Conservation (phyloP, 257 asterid genomes). For the Solanum piurae region DNA sequence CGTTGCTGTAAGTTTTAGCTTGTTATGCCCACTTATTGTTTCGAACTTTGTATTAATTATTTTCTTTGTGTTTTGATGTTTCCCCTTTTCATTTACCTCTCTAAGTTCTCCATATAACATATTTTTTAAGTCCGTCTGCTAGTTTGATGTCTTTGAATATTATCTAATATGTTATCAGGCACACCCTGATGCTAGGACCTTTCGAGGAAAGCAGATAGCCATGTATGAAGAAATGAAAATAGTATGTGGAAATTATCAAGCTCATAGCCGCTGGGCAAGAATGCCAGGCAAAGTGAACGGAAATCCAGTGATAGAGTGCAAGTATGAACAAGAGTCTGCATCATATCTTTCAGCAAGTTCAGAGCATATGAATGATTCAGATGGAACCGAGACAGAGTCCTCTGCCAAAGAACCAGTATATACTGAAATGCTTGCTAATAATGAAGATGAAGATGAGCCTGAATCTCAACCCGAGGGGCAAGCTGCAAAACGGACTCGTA, state of each 20-base stretch:
- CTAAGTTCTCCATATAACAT: background rate
- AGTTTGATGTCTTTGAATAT: background rate
- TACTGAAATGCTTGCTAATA: background rate
- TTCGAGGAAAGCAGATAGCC: background rate
- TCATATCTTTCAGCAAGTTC: slow-evolving; percentile 1
- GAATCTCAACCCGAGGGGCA: background rate
- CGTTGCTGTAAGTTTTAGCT: background rate
- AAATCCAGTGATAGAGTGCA: background rate
- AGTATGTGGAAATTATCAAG: background rate
- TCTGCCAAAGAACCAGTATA: slow-evolving; percentile 1
- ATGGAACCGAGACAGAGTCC: background rate
- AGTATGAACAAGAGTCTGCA: background rate
- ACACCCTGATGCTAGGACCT: slow-evolving; percentile 2
- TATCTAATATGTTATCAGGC: background rate
- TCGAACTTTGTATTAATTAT: background rate
- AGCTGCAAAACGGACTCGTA: background rate
- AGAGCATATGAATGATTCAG: background rate
- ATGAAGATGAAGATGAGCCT: background rate
- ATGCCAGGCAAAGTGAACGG: background rate
- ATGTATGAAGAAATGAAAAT: slow-evolving; percentile 1
- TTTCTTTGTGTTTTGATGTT: background rate
- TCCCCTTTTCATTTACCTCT: background rate
- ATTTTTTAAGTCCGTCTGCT: background rate
- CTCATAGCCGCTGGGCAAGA: background rate
- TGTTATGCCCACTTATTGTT: background rate